Evolutionary conservation across 805 yeast genomes (phyloP).

Genomic region (Kodamaea kakaduensis): DNA sequence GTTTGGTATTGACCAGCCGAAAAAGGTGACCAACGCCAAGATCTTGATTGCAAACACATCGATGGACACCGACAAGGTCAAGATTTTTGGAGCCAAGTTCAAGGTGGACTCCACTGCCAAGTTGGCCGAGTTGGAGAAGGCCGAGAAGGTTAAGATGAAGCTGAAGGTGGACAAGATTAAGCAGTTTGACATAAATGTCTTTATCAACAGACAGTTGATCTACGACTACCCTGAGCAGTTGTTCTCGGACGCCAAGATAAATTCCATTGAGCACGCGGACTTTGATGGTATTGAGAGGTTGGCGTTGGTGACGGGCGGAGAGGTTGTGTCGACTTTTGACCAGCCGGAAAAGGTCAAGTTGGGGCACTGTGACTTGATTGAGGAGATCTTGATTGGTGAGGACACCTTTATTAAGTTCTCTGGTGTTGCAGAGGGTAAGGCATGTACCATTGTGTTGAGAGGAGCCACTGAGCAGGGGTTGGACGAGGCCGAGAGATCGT

Average conservation of each 20-base stretch:
- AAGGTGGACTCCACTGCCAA: slow-evolving; percentile 94
- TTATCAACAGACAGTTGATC: slow-evolving; percentile 93
- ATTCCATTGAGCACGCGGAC: slow-evolving; percentile 96
- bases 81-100: slow-evolving; percentile 95
- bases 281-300: slow-evolving; percentile 96
- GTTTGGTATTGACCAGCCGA: slow-evolving; percentile 94
- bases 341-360: slow-evolving; percentile 79
- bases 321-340: slow-evolving; percentile 95
- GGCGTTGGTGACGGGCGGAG: slow-evolving; percentile 96
- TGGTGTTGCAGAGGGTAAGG: slow-evolving; percentile 95
- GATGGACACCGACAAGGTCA: slow-evolving; percentile 95
- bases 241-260: slow-evolving; percentile 80
- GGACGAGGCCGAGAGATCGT: slow-evolving; percentile 47
- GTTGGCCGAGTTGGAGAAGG: slow-evolving; percentile 88
- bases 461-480: slow-evolving; percentile 46
- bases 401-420: slow-evolving; percentile 84
- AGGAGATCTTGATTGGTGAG: slow-evolving; percentile 91
- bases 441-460: slow-evolving; percentile 91
- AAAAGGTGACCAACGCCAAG: slow-evolving; percentile 73
- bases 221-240: slow-evolving; percentile 98
- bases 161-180: slow-evolving; percentile 83
- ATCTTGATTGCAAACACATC: slow-evolving; percentile 94
- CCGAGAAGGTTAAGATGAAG: slow-evolving; percentile 92
- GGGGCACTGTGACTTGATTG: slow-evolving; percentile 86
- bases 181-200: slow-evolving; percentile 80